Percentiles rank a stretch among this genome's conserved stretches.
phyloP scores from a whole-genome alignment of 345 rosid genomes.

The Rhodomyrtus tomentosa region DNA sequence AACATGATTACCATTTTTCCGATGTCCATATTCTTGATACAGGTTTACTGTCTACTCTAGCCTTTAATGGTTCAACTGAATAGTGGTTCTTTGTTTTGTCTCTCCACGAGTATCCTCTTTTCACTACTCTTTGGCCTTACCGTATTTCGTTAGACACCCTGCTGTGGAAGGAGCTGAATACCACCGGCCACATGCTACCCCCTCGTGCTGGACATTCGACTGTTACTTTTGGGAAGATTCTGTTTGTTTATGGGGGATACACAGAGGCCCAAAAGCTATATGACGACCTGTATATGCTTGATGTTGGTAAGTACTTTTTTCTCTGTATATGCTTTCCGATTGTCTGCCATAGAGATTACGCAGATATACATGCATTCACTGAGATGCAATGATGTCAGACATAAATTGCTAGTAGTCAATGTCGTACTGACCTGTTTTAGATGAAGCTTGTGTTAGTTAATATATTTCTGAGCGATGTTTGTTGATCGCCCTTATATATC shows the following conservation, averaged over 20 bases:
- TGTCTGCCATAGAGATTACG: background rate
- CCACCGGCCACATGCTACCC: slow-evolving; percentile 63
- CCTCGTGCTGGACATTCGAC: slow-evolving; percentile 96
- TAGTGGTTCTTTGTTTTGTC: background rate
- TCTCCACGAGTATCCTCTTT: background rate
- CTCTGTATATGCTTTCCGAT: background rate
- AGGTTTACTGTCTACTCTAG: slow-evolving; percentile 26
- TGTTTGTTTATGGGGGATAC: slow-evolving; percentile 93
- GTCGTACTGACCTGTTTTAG: too few relatives aligned
- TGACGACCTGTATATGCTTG: slow-evolving; percentile 74
- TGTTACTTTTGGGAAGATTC: slow-evolving; percentile 63
- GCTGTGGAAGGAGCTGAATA: slow-evolving; percentile 68
- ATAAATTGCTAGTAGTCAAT: too few relatives aligned
- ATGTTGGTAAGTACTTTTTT: slow-evolving; percentile 50
- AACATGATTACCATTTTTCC: slow-evolving; percentile 72
- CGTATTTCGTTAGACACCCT: slow-evolving; percentile 47
- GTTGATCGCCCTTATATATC: background rate
- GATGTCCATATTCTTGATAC: slow-evolving; percentile 92
- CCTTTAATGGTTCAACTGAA: background rate
- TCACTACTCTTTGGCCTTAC: background rate
- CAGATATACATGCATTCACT: background rate
- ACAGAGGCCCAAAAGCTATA: slow-evolving; percentile 80
- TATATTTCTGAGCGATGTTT: too few relatives aligned
- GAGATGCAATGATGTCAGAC: background rate
- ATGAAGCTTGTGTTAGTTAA: too few relatives aligned